Base-by-base conservation (phyloP, 2,329 filamentous ascomycete genomes). In the Sclerotinia trifoliorum region DNA sequence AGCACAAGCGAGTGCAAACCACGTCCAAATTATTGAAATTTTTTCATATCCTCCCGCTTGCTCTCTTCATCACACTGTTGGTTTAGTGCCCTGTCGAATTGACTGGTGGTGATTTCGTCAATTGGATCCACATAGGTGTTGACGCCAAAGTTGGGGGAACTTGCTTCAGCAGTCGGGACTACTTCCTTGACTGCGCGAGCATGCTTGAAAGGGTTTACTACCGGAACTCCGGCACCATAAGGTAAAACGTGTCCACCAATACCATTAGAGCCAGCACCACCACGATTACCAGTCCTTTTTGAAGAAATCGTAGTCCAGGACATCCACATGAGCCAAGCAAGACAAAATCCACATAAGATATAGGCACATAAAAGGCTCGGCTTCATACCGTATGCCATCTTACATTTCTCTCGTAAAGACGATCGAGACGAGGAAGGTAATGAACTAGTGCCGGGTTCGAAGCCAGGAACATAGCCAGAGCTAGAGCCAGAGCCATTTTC, bases 321-420 rank as follows among this genome's bases (percentile, higher is more conserved):
- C 58, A 61, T 61, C 58, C 58, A 62, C 8, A 62, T 5, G 15
- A 62, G 46, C 58, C 58, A 62, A 29, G 13, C 35, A 5, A 62
- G 29, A 3, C 26, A 62, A 1, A 21, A 11, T 19, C 26, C 13
- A 8, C 24, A 62, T 1, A 62, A 21, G 3, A 39, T 15, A 1
- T 62, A 62, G 5, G 46, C 21, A 49, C 46, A 24, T 1, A 49
- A 13, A 5, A 62, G 5, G 24, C 44, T 62, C 2, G 26, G 21
- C 4, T 24, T 62, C 8, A 62, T 19, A 1, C 21, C 32, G 2
- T 5, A 17, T 8, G 21, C 19, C 1, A 29, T 32, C 2, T 21
- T 1, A 21, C 21, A 21, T 5, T 2, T 8, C 2, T 19, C 7
- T 62, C 15, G 13, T 19, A 11, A 4, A 21, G 24, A n/a, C 5